phyloP scores from a whole-genome alignment of 2,329 filamentous ascomycete species.

The Keithomyces neogunnii region DNA sequence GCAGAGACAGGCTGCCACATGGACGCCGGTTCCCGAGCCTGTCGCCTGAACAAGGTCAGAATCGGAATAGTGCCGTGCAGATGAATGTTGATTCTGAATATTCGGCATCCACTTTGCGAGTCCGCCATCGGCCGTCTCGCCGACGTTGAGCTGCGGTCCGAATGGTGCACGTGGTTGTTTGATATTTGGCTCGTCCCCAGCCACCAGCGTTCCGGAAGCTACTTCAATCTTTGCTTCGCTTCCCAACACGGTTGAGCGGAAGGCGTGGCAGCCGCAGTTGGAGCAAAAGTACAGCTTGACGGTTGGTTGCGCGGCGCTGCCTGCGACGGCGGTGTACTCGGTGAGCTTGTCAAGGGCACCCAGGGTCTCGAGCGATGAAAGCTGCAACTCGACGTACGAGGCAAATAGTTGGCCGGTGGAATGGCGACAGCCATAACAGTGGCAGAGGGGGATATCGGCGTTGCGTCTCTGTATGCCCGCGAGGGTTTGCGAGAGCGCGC shows the following conservation, averaged over 20 bases:
- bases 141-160: not conserved
- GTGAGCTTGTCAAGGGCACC: slow-evolving; percentile 8
- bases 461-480: not conserved
- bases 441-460: slow-evolving; percentile 18
- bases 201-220: not conserved
- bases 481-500: slow-evolving; percentile 13
- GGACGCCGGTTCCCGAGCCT: slow-evolving; percentile 4
- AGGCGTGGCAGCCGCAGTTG: slow-evolving; percentile 33
- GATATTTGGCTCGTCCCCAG: not conserved
- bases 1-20: slow-evolving; percentile 19
- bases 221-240: not conserved
- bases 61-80: no score
- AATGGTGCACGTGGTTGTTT: not conserved
- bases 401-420: slow-evolving; percentile 27
- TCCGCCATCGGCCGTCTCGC: not conserved
- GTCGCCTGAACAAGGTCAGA: no score
- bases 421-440: slow-evolving; percentile 23
- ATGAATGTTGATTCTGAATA: not conserved
- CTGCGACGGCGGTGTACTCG: not conserved
- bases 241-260: slow-evolving; percentile 12
- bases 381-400: slow-evolving; percentile 20
- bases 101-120: slow-evolving; percentile 3
- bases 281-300: slow-evolving; percentile 28
- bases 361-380: slow-evolving; percentile 15
- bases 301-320: not conserved